Percentiles rank a stretch among this genome's conserved stretches.
These are phyloP conservation scores for Phytophthora chlamydospora DNA, from an alignment of 352 stramenopile species.

Conservation along the genomic window DNA sequence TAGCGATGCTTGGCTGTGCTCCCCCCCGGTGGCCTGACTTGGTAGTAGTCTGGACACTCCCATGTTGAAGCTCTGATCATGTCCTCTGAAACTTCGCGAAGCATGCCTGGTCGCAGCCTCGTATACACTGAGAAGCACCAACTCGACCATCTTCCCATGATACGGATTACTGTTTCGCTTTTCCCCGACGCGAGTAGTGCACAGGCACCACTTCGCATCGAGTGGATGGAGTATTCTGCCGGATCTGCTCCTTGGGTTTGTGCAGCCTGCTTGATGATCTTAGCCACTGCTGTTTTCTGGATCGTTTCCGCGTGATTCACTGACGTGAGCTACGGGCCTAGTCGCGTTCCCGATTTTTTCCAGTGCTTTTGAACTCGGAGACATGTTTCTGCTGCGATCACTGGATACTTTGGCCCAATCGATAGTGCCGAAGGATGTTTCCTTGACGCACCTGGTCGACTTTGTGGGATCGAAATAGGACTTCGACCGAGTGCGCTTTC, in stretches of 20 bases:
- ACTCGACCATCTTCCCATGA: slow-evolving; percentile 34
- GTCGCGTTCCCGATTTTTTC: too few species aligned
- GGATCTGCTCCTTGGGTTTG: slow-evolving; percentile 1
- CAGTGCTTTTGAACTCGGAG: too few species aligned
- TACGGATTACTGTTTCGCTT: slow-evolving; percentile 32
- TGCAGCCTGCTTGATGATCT: slow-evolving; percentile 26
- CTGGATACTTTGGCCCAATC: too few species aligned
- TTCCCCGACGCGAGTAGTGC: slow-evolving; percentile 30
- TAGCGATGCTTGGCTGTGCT: too few species aligned
- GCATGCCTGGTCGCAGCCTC: slow-evolving; percentile 15
- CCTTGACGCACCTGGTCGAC: too few species aligned
- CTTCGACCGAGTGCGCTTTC: too few species aligned
- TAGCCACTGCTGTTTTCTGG: slow-evolving; percentile 11
- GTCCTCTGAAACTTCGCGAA: slow-evolving; percentile 21
- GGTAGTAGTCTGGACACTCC: slow-evolving; percentile 19
- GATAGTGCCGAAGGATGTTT: too few species aligned
- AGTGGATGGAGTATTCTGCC: slow-evolving; percentile 9
- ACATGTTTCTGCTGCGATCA: too few species aligned
- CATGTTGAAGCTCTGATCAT: slow-evolving; percentile 32
- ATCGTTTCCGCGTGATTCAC: too few species aligned
- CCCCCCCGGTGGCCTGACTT: neutral
- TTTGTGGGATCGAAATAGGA: too few species aligned
- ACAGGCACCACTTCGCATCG: slow-evolving; percentile 25
- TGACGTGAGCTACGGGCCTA: too few species aligned
- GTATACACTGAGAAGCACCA: slow-evolving; percentile 36